Conservation (phyloP, 192 early-diverging fungal genomes). For the Coemansia pectinata region DNA sequence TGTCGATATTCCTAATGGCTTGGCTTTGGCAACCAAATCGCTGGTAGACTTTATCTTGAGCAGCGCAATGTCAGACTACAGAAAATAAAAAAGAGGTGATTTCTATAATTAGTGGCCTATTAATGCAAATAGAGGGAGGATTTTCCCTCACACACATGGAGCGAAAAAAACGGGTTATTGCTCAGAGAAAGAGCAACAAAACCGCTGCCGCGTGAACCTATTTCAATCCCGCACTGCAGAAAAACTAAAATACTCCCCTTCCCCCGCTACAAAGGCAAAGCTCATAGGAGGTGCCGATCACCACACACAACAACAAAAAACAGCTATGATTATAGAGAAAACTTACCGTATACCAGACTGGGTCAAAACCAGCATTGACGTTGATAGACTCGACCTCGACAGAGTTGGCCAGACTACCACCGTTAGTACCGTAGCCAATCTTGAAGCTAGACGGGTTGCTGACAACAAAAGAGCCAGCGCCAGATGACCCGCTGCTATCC, state of each 20-base stretch:
- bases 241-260: no score
- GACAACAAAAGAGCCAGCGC: constrained; percentile 26
- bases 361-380: constrained; percentile 41
- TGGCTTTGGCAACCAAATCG: constrained; percentile 28
- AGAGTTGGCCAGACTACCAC: constrained; percentile 15
- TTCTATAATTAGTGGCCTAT: constrained; percentile 2
- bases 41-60: constrained; percentile 35
- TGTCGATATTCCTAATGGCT: constrained; percentile 21
- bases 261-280: not conserved
- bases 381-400: constrained; percentile 38
- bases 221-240: not conserved
- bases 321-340: not conserved
- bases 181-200: not conserved
- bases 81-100: not conserved
- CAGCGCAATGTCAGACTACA: constrained; percentile 54
- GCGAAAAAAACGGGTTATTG: not conserved
- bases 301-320: no score
- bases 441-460: constrained; percentile 17
- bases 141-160: not conserved
- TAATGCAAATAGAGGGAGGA: not conserved
- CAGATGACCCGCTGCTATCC: constrained; percentile 1
- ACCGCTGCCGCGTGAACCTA: not conserved
- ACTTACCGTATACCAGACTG: constrained; percentile 51
- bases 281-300: not conserved
- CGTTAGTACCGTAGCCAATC: constrained; percentile 34